These are phyloP conservation scores for Pholiota adiposa DNA, from an alignment of 1,284 basidiomycete species.

Conservation along the genomic window DNA sequence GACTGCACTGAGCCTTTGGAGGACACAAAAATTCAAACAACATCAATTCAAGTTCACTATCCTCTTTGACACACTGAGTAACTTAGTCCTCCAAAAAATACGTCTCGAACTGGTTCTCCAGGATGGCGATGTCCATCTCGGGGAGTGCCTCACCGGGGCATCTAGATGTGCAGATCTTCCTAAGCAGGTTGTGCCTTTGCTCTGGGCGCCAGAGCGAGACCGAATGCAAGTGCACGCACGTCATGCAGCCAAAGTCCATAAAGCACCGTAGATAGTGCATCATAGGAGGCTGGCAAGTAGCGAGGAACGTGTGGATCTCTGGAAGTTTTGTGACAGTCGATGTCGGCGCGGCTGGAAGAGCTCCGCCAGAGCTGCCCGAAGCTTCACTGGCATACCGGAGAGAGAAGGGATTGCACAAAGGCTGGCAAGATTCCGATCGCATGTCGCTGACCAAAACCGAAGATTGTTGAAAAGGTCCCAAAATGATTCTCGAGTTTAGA, in stretches of 20 bases:
- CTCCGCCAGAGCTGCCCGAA: too few species aligned
- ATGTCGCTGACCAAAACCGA: too few species aligned
- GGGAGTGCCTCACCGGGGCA: background rate
- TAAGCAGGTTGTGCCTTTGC: background rate
- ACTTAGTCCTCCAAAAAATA: background rate
- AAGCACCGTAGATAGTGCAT: background rate
- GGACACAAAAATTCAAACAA: too few species aligned
- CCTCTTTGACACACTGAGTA: too few species aligned
- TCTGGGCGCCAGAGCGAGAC: background rate
- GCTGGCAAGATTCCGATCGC: too few species aligned
- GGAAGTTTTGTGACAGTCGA: background rate
- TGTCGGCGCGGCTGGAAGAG: too few species aligned
- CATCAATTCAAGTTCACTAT: too few species aligned
- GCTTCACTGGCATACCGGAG: too few species aligned
- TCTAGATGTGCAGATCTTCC: background rate
- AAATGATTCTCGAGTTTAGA: too few species aligned
- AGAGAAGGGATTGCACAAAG: too few species aligned
- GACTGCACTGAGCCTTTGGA: too few species aligned
- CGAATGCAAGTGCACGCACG: background rate
- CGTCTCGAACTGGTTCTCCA: background rate
- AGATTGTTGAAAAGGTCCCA: too few species aligned
- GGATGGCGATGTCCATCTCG: background rate
- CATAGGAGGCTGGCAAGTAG: slow-evolving; percentile 7
- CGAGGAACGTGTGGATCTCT: slow-evolving; percentile 2
- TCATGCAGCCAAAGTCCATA: slow-evolving; percentile 2